Evolutionary conservation across 164 flowering plant species (phyloP).

Genomic region (Annona squamosa): DNA sequence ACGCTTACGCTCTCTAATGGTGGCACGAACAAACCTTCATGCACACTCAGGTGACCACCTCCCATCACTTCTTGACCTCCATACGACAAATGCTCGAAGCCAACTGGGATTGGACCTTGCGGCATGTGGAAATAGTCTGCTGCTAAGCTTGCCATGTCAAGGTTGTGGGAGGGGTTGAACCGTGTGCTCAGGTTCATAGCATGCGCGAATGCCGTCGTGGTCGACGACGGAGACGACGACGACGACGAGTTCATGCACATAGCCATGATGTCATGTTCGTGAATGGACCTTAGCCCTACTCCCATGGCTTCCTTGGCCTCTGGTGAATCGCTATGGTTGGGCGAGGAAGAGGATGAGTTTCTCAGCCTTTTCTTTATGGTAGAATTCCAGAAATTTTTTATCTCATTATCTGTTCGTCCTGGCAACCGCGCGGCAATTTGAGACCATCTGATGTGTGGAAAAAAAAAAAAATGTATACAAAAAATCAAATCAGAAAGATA

Average conservation of each 20-base stretch:
- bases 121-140: slow-evolving; percentile 25
- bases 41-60: slow-evolving; percentile 17
- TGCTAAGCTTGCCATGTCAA: slow-evolving; percentile 12
- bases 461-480: not conserved
- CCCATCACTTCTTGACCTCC: slow-evolving; percentile 26
- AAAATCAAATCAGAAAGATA: not conserved
- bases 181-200: slow-evolving; percentile 20
- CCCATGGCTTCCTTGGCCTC: slow-evolving; percentile 24
- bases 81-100: slow-evolving; percentile 7
- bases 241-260: slow-evolving; percentile 29
- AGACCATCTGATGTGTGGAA: slow-evolving; percentile 58
- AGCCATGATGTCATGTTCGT: slow-evolving; percentile 24
- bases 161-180: slow-evolving; percentile 27
- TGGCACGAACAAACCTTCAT: slow-evolving; percentile 40
- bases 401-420: slow-evolving; percentile 78
- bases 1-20: slow-evolving; percentile 39
- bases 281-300: slow-evolving; percentile 25
- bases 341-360: slow-evolving; percentile 32
- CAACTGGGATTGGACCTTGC: slow-evolving; percentile 27
- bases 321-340: slow-evolving; percentile 45
- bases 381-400: slow-evolving; percentile 83
- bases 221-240: slow-evolving; percentile 3
- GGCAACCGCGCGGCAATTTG: slow-evolving; percentile 77
- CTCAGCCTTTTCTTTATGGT: slow-evolving; percentile 63
- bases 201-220: slow-evolving; percentile 30